Evolutionary conservation across 805 yeast species (phyloP), one percentile per base, ranked within the genome.

Genomic region (Yarrowia sp.): DNA sequence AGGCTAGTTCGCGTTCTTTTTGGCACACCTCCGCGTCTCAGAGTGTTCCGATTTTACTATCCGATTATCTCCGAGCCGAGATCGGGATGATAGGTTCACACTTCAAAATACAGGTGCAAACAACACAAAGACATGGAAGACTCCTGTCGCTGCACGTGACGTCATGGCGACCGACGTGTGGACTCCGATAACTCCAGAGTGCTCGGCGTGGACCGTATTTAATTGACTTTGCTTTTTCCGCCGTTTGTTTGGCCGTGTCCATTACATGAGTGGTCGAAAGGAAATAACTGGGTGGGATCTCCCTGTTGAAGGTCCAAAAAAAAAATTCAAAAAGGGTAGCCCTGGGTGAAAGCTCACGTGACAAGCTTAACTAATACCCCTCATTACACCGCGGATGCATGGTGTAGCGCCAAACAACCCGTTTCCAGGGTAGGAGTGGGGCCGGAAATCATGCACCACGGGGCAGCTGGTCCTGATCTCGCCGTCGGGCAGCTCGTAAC

Each of bases 321-420:
- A 47, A 47, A 47, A 30, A 14, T 9, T 10, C 9, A n/a, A 47
- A n/a, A 15, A 30, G 15, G 33, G 20, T 30, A 30, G 17, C 53
- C 9, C 10, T 24, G 40, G 19, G n/a, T 7, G 34, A 34, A n/a
- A 10, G 40, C n/a, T 38, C 60, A 53, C 60, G 60, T 53, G 60
- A 53, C 60, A 34, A 34, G 40, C 19, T 38, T 38, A 20, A 20
- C 60, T 34, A 50, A 53, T 53, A 53, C 60, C 60, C 60, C 60
- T 53, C 60, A 53, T 12, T 34, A 34, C 38, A 30, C 53, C 19
- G 40, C 60, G 33, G 34, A 7, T 53, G 60, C 60, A 50, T 50
- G 56, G 56, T 34, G 56, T 50, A 40, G 56, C 30, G 40, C 40
- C 12, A 17, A 34, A 14, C 38, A 9, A 0, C 10, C 19, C 2